Evolutionary conservation across 108 stramenopile genomes (phyloP).

Genomic region (Mediolabrus comicus): DNA sequence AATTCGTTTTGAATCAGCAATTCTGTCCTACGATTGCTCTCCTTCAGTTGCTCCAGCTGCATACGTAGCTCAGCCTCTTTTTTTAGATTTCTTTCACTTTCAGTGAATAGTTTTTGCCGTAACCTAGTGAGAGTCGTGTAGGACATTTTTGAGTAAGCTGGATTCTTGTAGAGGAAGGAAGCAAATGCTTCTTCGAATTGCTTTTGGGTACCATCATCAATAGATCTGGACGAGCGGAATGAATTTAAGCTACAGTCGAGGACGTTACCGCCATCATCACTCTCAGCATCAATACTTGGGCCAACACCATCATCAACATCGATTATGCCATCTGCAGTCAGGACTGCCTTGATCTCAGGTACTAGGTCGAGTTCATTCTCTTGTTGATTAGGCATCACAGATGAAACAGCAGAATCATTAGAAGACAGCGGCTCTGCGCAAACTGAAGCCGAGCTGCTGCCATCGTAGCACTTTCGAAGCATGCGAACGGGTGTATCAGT

Average conservation of each 20-base stretch:
- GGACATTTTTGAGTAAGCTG: slow-evolving; percentile 39
- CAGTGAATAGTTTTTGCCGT: slow-evolving; percentile 21
- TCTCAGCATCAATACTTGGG: background rate
- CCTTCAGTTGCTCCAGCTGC: slow-evolving; percentile 19
- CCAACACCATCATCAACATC: background rate
- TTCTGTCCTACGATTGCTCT: slow-evolving; percentile 27
- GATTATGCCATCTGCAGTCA: slow-evolving; percentile 34
- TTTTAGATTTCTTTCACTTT: slow-evolving; percentile 21
- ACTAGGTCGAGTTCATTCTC: background rate
- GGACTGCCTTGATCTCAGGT: slow-evolving; percentile 9
- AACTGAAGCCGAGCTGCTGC: background rate
- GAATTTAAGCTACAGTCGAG: background rate
- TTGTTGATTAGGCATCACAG: background rate
- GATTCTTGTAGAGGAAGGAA: slow-evolving; percentile 40
- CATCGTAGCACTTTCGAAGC: slow-evolving; percentile 11
- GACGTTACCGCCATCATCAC: background rate
- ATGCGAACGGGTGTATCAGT: slow-evolving; percentile 38
- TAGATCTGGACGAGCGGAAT: background rate
- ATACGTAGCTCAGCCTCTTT: slow-evolving; percentile 23
- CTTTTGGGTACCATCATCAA: slow-evolving; percentile 13
- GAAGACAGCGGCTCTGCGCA: background rate
- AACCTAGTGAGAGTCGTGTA: slow-evolving; percentile 26
- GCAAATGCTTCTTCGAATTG: slow-evolving; percentile 43
- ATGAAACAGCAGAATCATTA: background rate
- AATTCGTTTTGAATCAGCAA: slow-evolving; percentile 39